These are phyloP conservation scores for Amesomyces nigricolor DNA, from an alignment of 2,329 filamentous ascomycete genomes.

Conservation along the genomic window DNA sequence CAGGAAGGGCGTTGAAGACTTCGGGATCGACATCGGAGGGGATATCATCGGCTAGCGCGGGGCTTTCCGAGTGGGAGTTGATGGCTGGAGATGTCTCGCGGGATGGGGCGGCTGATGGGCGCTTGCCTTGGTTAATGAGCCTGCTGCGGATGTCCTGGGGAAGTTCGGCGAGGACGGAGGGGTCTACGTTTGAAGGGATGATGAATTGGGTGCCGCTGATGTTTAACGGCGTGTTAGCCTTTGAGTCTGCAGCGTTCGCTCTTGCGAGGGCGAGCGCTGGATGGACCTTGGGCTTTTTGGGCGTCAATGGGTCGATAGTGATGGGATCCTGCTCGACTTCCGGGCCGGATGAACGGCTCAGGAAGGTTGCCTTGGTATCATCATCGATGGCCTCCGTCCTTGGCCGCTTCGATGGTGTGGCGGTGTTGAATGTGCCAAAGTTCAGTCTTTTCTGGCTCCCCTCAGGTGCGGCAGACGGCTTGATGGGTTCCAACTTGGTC, in stretches of 20 bases:
- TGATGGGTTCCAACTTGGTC: conserved; percentile 83
- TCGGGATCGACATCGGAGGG: conserved; percentile 81
- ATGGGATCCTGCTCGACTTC: conserved; percentile 46
- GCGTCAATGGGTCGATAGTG: conserved; percentile 49
- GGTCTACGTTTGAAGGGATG: conserved; percentile 76
- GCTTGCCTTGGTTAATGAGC: conserved; percentile 55
- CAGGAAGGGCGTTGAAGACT: conserved; percentile 75
- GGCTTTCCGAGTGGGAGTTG: conserved; percentile 38
- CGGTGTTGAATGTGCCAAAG: conserved; percentile 55
- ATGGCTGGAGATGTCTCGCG: conserved; percentile 30
- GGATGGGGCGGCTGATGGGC: conserved; percentile 22
- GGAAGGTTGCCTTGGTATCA: conserved; percentile 33
- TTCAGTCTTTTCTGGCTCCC: conserved; percentile 74
- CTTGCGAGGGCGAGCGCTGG: conserved; percentile 48
- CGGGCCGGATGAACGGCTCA: conserved; percentile 29
- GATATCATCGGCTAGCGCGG: conserved; percentile 33
- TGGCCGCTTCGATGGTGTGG: conserved; percentile 36
- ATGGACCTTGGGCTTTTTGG: conserved; percentile 48
- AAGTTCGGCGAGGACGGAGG: conserved; percentile 73
- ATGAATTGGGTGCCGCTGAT: conserved; percentile 86
- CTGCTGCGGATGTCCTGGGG: conserved; percentile 76
- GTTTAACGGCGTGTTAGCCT: conserved; percentile 66
- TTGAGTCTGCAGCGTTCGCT: conserved; percentile 45
- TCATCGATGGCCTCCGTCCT: conserved; percentile 45
- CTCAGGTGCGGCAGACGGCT: conserved; percentile 52